Percentiles rank a stretch among this genome's conserved stretches.
Evolutionary conservation across 2,329 filamentous ascomycete genomes (phyloP).

Genomic region (Venturia pyrina): DNA sequence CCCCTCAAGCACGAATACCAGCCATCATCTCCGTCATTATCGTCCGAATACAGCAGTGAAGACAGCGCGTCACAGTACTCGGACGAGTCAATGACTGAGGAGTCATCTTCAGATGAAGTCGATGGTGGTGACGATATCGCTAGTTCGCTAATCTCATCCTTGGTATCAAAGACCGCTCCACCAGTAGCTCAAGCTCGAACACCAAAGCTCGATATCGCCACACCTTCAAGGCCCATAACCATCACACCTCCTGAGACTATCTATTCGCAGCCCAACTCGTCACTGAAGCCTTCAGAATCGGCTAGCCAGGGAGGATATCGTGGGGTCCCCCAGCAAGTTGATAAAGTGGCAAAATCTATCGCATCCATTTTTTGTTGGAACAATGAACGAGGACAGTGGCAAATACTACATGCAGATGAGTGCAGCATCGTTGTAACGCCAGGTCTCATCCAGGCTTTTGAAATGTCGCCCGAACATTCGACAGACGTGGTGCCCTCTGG

Average conservation of each 20-base stretch:
- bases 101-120: slow-evolving; percentile 48
- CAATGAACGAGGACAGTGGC: slow-evolving; percentile 52
- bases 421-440: slow-evolving; percentile 54
- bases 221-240: slow-evolving; percentile 19
- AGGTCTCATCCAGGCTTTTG: slow-evolving; percentile 54
- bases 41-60: slow-evolving; percentile 38
- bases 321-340: slow-evolving; percentile 33
- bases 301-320: slow-evolving; percentile 65
- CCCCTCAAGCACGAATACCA: slow-evolving; percentile 96
- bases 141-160: slow-evolving; percentile 6
- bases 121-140: slow-evolving; percentile 35
- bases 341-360: slow-evolving; percentile 44
- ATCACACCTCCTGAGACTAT: slow-evolving; percentile 6
- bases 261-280: slow-evolving; percentile 40
- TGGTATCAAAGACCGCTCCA: neutral
- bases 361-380: slow-evolving; percentile 53
- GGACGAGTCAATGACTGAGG: slow-evolving; percentile 43
- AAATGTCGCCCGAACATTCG: slow-evolving; percentile 40
- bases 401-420: slow-evolving; percentile 50
- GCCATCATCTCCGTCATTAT: slow-evolving; percentile 62
- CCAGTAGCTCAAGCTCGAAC: neutral
- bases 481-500: slow-evolving; percentile 18
- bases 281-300: slow-evolving; percentile 62
- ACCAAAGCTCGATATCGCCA: neutral
- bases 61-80: slow-evolving; percentile 37